phyloP scores from a whole-genome alignment of 73 alveolate species.

The Tetrahymena elliotti region DNA sequence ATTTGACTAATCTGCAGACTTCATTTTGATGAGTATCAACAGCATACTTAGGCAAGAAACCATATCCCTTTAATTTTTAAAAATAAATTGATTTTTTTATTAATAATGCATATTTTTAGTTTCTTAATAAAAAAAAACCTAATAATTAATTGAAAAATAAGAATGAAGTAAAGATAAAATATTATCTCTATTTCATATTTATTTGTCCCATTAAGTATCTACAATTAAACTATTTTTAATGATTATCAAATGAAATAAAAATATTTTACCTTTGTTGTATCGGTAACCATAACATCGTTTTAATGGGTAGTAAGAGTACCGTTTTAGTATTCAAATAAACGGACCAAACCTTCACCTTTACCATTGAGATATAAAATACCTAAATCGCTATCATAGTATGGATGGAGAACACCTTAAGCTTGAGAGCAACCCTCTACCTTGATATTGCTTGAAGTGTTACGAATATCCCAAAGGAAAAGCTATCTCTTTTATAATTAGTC shows the following conservation, averaged over 20 bases:
- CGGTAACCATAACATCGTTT: not conserved
- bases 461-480: slow-evolving; percentile 82
- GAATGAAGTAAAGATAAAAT: too few relatives aligned
- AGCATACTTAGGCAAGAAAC: slow-evolving; percentile 71
- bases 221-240: too few relatives aligned
- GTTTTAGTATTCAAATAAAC: slow-evolving; percentile 63
- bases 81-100: too few relatives aligned
- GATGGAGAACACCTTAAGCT: slow-evolving; percentile 70
- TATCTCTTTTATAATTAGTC: slow-evolving; percentile 70
- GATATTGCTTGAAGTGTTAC: slow-evolving; percentile 60
- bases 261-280: not conserved
- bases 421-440: slow-evolving; percentile 54
- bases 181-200: too few relatives aligned
- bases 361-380: slow-evolving; percentile 63
- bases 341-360: slow-evolving; percentile 78
- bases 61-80: slow-evolving; percentile 39
- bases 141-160: too few relatives aligned
- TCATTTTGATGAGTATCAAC: slow-evolving; percentile 52
- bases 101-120: too few relatives aligned
- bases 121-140: too few relatives aligned
- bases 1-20: slow-evolving; percentile 61
- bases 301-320: slow-evolving; percentile 21
- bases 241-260: too few relatives aligned
- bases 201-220: too few relatives aligned
- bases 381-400: slow-evolving; percentile 77